These are phyloP conservation scores for Paxillus involutus DNA, from an alignment of 768 basidiomycete species.

Conservation along the genomic window DNA sequence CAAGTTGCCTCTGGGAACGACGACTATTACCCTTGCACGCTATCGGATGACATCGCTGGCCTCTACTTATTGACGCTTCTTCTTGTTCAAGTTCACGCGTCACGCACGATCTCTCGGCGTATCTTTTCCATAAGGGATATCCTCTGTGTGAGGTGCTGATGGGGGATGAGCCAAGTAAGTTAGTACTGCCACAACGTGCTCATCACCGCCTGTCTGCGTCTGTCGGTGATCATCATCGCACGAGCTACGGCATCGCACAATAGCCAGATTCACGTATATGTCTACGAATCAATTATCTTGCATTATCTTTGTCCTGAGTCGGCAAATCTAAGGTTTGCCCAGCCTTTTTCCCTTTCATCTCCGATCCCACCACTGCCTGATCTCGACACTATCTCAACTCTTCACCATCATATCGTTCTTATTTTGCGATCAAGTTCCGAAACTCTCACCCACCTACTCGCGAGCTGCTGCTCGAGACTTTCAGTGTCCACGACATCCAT, in stretches of 20 bases:
- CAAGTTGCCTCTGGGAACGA: constrained; percentile 25
- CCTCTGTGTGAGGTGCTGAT: constrained; percentile 25
- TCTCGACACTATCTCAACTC: too few relatives aligned
- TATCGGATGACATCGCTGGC: constrained; percentile 25
- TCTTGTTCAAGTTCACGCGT: constrained; percentile 9
- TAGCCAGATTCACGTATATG: not conserved
- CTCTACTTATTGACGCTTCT: constrained; percentile 31
- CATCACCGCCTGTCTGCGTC: constrained; percentile 10
- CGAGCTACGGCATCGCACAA: constrained; percentile 10
- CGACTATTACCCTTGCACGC: constrained; percentile 28
- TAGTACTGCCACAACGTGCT: constrained; percentile 23
- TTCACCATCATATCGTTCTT: too few relatives aligned
- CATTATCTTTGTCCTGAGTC: constrained; percentile 6
- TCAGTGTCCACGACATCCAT: too few relatives aligned
- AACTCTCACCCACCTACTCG: too few relatives aligned
- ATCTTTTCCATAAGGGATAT: constrained; percentile 27
- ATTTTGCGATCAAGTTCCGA: too few relatives aligned
- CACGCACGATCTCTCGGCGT: constrained; percentile 26
- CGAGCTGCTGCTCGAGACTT: too few relatives aligned
- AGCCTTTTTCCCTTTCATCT: constrained; percentile 18
- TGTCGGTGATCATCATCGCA: constrained; percentile 30
- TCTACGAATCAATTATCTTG: too few relatives aligned
- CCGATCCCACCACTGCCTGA: constrained; percentile 19
- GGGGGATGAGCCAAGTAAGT: too few relatives aligned
- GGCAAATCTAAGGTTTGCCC: constrained; percentile 33